Base-by-base conservation (phyloP, 1,284 basidiomycete species). In the Ustilago shanxiensis region DNA sequence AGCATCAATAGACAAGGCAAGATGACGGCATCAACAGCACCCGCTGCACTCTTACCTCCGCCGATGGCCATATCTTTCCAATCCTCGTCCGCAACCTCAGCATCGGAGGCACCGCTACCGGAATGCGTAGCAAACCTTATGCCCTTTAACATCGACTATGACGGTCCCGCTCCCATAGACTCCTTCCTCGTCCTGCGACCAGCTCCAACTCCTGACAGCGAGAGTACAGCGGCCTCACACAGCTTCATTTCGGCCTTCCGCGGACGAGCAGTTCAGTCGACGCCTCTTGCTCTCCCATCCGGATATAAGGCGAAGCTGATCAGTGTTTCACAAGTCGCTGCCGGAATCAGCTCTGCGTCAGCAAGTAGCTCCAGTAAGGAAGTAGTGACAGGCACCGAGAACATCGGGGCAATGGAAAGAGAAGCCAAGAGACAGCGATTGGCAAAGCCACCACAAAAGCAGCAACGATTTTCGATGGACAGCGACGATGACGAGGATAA, bases 71-170 rank as follows among this genome's bases (percentile, higher is more conserved):
- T 77, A 41, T 11, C 45, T 11, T 39, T 70, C 22, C 11, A 44
- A 0, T 9, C 26, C 24, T 49, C 44, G 44, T 20, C 35, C 6
- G 6, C 35, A 14, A 10, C 35, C 35, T 13, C 7, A 20, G 6
- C 44, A 3, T 4, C 55, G 24, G 50, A 33, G 18, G 3, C 55
- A 28, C n/a, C 37, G 0, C 58, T 73, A 1, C 71, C 71, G 6
- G 2, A 20, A 41, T 63, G 68, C 51, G 55, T 33, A 13, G 71
- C 77, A 26, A 77, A 80, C 57, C 69, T 80, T 6, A 80, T 80
- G 79, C 79, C 79, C 9, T 75, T 80, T 50, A 54, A 52, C 60
- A 72, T 80, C 49, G 69, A 74, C 49, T 80, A 80, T 59, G 55
- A 71, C 53, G 79, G 79, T 10, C 61, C 70, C 0, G 79, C 79